phyloP scores from a whole-genome alignment of 371 early-diverging fungal species.

The Mucor indicus region DNA sequence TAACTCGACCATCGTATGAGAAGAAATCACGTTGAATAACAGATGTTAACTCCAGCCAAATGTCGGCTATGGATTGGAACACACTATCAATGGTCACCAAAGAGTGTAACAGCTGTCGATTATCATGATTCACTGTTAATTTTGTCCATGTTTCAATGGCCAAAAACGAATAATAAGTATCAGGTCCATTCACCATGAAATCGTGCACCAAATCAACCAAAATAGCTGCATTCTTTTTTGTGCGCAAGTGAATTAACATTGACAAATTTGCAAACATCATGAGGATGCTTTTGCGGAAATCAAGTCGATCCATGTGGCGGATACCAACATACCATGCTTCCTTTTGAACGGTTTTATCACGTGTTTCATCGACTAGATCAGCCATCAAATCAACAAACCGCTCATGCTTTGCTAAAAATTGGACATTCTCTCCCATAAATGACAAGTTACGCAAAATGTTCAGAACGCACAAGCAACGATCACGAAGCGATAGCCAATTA shows the following conservation, averaged over 20 bases:
- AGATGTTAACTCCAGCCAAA: constrained; percentile 38
- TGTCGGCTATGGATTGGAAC: constrained; percentile 18
- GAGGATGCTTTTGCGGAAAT: constrained; percentile 55
- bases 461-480: constrained; percentile 47
- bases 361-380: constrained; percentile 18
- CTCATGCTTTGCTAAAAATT: constrained; percentile 52
- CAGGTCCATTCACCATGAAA: constrained; percentile 50
- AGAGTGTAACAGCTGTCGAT: constrained; percentile 42
- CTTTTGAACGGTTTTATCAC: constrained; percentile 14
- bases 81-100: constrained; percentile 20
- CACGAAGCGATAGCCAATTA: constrained; percentile 42
- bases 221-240: constrained; percentile 32
- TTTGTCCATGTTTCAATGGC: constrained; percentile 59
- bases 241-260: constrained; percentile 34
- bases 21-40: constrained; percentile 42
- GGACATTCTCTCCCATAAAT: constrained; percentile 59
- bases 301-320: constrained; percentile 52
- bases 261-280: constrained; percentile 53
- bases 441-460: constrained; percentile 65
- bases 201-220: constrained; percentile 49
- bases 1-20: constrained; percentile 37
- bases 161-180: constrained; percentile 57
- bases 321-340: constrained; percentile 47
- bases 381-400: constrained; percentile 49
- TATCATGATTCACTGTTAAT: constrained; percentile 54